Evolutionary conservation across 2,329 filamentous ascomycete genomes (phyloP).

Genomic region (Colletotrichum godetiae): DNA sequence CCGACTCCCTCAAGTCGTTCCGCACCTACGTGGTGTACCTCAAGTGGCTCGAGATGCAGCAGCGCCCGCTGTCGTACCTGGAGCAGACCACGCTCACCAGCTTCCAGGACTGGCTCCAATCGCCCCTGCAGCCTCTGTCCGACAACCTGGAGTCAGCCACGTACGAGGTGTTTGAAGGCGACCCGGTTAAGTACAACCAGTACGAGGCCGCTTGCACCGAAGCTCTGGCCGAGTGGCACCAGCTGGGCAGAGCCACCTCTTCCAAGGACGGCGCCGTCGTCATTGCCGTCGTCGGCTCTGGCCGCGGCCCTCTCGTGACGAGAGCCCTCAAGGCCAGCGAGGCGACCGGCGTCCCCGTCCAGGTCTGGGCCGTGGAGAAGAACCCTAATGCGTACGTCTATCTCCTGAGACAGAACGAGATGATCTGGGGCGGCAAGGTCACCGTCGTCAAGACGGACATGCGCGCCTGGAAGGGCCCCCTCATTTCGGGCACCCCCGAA

Average conservation of each 20-base stretch:
- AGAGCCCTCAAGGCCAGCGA: conserved; percentile 85
- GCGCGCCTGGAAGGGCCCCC: conserved; percentile 92
- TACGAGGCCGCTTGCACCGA: conserved; percentile 88
- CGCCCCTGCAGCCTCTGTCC: conserved; percentile 91
- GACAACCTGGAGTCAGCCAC: conserved; percentile 98
- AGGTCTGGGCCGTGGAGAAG: conserved; percentile 95
- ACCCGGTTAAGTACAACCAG: conserved; percentile 97
- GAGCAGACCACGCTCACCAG: conserved; percentile 64
- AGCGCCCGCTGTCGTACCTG: conserved; percentile 69
- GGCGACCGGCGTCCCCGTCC: conserved; percentile 79
- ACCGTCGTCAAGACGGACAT: conserved; percentile 96
- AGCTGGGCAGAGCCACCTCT: conserved; percentile 78
- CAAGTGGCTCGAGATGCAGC: conserved; percentile 83
- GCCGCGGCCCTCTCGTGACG: conserved; percentile 91
- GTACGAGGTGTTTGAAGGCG: conserved; percentile 98
- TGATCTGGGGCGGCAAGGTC: conserved; percentile 82
- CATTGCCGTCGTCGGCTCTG: conserved; percentile 92
- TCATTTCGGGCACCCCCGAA: conserved; percentile 56
- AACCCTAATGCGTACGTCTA: conserved; percentile 98
- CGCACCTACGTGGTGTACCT: conserved; percentile 79
- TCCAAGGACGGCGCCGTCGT: conserved; percentile 79
- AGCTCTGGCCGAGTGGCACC: conserved; percentile 83
- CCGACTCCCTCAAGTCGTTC: conserved; percentile 37
- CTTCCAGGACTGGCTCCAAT: conserved; percentile 95
- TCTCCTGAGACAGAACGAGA: conserved; percentile 85